Evolutionary conservation across 2,329 filamentous ascomycete species (phyloP).

Genomic region (Chaetomium olivaceum): DNA sequence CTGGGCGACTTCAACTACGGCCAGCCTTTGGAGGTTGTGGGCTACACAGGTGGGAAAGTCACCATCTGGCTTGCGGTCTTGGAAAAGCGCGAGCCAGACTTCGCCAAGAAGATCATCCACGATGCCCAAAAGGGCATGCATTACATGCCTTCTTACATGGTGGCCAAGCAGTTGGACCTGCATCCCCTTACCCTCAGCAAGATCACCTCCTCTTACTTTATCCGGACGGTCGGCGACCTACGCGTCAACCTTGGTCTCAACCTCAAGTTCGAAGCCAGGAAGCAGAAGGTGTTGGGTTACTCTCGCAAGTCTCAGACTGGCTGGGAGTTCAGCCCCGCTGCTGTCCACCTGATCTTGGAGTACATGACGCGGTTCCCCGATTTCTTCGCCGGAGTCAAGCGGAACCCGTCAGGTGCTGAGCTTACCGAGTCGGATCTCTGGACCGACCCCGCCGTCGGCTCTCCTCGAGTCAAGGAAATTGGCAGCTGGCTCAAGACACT

Average conservation of each 20-base stretch:
- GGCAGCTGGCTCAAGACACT: slow-evolving; percentile 88
- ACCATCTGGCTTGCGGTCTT: slow-evolving; percentile 75
- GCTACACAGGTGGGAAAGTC: slow-evolving; percentile 72
- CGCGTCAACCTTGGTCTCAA: slow-evolving; percentile 92
- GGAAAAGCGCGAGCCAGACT: slow-evolving; percentile 75
- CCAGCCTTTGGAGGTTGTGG: slow-evolving; percentile 78
- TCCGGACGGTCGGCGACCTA: slow-evolving; percentile 73
- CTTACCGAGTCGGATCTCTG: slow-evolving; percentile 87
- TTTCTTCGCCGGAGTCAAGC: slow-evolving; percentile 86
- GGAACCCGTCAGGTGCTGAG: slow-evolving; percentile 81
- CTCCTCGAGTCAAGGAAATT: slow-evolving; percentile 87
- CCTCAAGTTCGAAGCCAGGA: slow-evolving; percentile 93
- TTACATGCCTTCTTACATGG: slow-evolving; percentile 85
- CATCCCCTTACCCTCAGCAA: slow-evolving; percentile 90
- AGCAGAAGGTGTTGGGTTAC: slow-evolving; percentile 93
- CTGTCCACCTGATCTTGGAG: slow-evolving; percentile 74
- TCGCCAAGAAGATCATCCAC: slow-evolving; percentile 71
- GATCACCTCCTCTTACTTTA: slow-evolving; percentile 90
- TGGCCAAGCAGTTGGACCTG: slow-evolving; percentile 77
- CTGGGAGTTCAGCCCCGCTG: slow-evolving; percentile 93
- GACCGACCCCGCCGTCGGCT: slow-evolving; percentile 68
- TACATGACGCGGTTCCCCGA: slow-evolving; percentile 96
- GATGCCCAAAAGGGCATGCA: slow-evolving; percentile 69
- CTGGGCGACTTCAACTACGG: slow-evolving; percentile 92
- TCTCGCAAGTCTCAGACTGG: slow-evolving; percentile 82